Base-by-base conservation (phyloP, 2,329 filamentous ascomycete genomes). In the Nemania abortiva region DNA sequence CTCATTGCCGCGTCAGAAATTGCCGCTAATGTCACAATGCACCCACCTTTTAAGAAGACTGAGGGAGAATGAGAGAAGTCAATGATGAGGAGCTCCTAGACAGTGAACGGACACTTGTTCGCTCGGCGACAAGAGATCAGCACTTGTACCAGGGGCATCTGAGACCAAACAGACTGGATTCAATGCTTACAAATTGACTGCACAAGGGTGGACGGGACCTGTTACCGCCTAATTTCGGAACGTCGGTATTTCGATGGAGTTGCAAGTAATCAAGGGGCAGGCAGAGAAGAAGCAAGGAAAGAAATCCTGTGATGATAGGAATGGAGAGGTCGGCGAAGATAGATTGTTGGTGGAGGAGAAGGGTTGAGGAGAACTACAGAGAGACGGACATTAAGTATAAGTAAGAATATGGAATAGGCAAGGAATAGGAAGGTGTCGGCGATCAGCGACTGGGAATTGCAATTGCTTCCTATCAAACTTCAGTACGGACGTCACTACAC, bases 81-180 rank as follows among this genome's bases (percentile, higher is more conserved):
- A 37, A 49, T 59, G 42, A 59, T 59, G 57, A 59, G 50, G 18
- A 49, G 57, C 29, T 29, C n/a, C 45, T 15, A 59, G 57, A 59
- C 7, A 50, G 18, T 34, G 47, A 50, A 59, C n/a, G 15, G 39
- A 29, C 3, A 27, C 24, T 24, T 59, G 9, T 49, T 50, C 29
- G n/a, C n/a, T 59, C 34, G 29, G 18, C 18, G 22, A 50, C 42
- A 59, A 59, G 57, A 59, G 57, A 59, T 49, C 18, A 24, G 57
- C 11, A 59, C 42, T 50, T 50, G n/a, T 9, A 20, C 34, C 22
- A 13, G 45, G 57, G 34, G 57, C 57, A 37, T 59, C 42, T 50
- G 57, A 59, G 57, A 50, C 57, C 22, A 49, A 37, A 31, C 42
- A 50, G 22, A 1, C 57, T 29, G 13, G 42, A 50, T 59, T 34